phyloP scores from a whole-genome alignment of 768 basidiomycete species.

The Plicaturopsis crispa region DNA sequence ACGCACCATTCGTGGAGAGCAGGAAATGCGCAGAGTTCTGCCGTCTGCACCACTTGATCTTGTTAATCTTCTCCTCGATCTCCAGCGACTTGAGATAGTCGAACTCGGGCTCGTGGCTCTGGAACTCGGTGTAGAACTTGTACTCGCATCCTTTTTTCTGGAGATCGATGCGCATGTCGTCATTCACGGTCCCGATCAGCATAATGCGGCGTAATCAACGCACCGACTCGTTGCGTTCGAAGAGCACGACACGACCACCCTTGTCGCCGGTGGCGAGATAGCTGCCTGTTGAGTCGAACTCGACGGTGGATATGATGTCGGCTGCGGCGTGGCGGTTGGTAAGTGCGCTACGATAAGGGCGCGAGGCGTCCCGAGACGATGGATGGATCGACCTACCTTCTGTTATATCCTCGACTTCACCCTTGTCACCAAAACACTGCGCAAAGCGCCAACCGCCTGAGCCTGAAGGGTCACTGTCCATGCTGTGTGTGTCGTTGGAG shows the following conservation, averaged over 20 bases:
- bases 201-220: constrained; percentile 18
- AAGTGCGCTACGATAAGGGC: constrained; percentile 7
- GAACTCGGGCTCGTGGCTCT: constrained; percentile 99
- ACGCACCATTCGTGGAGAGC: constrained; percentile 90
- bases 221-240: constrained; percentile 97
- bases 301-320: constrained; percentile 99
- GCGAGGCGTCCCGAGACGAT: constrained; percentile 8
- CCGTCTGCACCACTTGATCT: constrained; percentile 99
- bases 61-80: constrained; percentile 99
- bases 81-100: constrained; percentile 99
- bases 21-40: constrained; percentile 97
- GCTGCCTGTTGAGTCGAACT: constrained; percentile 99
- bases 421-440: constrained; percentile 99
- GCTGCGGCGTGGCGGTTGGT: constrained; percentile 42
- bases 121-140: constrained; percentile 99
- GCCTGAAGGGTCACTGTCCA: constrained; percentile 81
- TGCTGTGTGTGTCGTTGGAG: constrained; percentile 25
- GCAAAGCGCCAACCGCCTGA: constrained; percentile 97
- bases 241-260: constrained; percentile 96
- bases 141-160: constrained; percentile 99
- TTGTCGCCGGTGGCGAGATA: constrained; percentile 99
- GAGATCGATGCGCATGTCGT: constrained; percentile 10
- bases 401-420: constrained; percentile 98
- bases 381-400: constrained; percentile 60
- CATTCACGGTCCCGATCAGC: constrained; percentile 27